These are phyloP conservation scores for Alternaria incomplexa DNA, from an alignment of 2,329 filamentous ascomycete genomes.

Conservation along the genomic window DNA sequence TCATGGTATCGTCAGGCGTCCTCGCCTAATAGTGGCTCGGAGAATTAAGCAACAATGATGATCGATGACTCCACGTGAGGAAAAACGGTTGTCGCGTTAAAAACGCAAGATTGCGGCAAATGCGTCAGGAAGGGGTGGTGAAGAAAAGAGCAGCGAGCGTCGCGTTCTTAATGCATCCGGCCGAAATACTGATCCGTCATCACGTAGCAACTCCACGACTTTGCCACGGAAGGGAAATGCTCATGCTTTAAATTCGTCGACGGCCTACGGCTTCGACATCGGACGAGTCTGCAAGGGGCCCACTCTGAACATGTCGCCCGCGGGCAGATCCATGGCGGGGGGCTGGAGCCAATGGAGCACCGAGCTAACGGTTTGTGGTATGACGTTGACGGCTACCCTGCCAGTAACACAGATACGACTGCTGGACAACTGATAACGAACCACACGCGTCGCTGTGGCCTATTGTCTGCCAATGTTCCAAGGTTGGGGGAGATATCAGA, in stretches of 20 bases:
- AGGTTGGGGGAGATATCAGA: conserved; percentile 19
- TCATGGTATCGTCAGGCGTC: conserved; percentile 26
- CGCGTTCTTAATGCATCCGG: conserved; percentile 16
- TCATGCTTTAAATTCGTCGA: conserved; percentile 29
- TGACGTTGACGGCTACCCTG: conserved; percentile 25
- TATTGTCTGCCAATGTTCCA: conserved; percentile 25
- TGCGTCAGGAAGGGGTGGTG: background rate
- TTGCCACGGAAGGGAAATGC: conserved; percentile 17
- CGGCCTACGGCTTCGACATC: conserved; percentile 3
- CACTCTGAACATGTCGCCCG: conserved; percentile 4
- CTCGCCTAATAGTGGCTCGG: background rate
- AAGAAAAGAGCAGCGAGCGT: background rate
- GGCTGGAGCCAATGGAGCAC: conserved; percentile 29
- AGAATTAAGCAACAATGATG: background rate
- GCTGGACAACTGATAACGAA: conserved; percentile 28
- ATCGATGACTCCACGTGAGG: conserved; percentile 9
- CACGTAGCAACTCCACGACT: conserved; percentile 6
- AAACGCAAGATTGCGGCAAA: background rate
- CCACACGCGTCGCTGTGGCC: conserved; percentile 19
- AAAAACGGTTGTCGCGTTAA: background rate
- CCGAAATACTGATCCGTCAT: conserved; percentile 29
- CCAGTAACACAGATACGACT: conserved; percentile 17
- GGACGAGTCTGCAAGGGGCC: conserved; percentile 14
- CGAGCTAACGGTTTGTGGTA: conserved; percentile 27
- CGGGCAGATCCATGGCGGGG: conserved; percentile 25